These are phyloP conservation scores for Saprolegnia diclina DNA, from an alignment of 352 stramenopile species.

Conservation along the genomic window DNA sequence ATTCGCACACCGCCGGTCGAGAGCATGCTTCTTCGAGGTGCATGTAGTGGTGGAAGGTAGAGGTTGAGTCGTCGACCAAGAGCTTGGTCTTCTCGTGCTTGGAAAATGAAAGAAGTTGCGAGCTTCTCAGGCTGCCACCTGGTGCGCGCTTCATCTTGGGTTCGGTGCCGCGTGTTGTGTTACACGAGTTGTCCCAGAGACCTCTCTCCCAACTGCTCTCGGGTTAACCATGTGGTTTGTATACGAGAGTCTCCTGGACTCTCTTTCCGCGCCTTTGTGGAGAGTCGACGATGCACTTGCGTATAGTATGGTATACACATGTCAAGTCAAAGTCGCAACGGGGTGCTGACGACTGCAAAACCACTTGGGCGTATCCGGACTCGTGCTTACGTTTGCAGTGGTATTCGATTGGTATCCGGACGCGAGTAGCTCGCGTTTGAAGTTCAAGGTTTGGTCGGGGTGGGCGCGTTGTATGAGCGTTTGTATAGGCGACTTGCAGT, in stretches of 20 bases:
- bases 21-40: not conserved
- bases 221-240: not conserved
- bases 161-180: not conserved
- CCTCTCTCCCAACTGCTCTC: not conserved
- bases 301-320: not conserved
- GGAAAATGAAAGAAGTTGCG: conserved; percentile 6
- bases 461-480: not conserved
- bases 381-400: not conserved
- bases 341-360: not conserved
- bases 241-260: conserved; percentile 2
- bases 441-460: not conserved
- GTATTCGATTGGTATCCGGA: not conserved
- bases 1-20: conserved; percentile 9
- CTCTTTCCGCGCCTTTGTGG: conserved; percentile 3
- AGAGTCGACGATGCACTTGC: not conserved
- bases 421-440: conserved; percentile 14
- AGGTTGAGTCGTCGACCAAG: not conserved
- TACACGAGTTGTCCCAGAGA: not conserved
- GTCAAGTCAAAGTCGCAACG: not conserved
- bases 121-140: not conserved
- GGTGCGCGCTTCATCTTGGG: not conserved
- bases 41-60: conserved; percentile 6
- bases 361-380: not conserved
- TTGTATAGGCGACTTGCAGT: conserved; percentile 12
- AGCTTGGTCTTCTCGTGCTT: conserved; percentile 5